A percentile compares a stretch with the other conserved stretches of the same genome.
These are phyloP conservation scores for Hericium erinaceus DNA, from an alignment of 768 basidiomycete genomes.

Conservation along the genomic window DNA sequence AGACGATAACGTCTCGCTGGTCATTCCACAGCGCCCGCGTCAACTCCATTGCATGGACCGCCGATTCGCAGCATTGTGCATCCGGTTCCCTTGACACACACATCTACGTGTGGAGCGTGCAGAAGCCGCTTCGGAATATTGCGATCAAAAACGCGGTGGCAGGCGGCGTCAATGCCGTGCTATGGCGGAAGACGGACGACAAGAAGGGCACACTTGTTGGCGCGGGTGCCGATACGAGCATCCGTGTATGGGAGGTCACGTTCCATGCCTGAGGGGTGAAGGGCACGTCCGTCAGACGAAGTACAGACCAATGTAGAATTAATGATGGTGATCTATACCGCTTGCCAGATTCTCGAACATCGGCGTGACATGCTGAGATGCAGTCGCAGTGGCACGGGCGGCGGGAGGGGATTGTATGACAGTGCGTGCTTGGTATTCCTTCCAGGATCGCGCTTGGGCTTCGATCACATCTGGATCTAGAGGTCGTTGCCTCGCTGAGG, in stretches of 20 bases:
- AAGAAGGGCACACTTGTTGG: constrained; percentile 49
- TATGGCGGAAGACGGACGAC: constrained; percentile 49
- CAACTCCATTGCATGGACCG: constrained; percentile 67
- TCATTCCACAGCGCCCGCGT: constrained; percentile 79
- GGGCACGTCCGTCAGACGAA: too few species aligned
- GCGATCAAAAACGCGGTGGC: constrained; percentile 80
- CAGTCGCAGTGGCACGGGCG: too few species aligned
- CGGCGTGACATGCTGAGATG: too few species aligned
- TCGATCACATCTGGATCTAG: too few species aligned
- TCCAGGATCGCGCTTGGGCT: too few species aligned
- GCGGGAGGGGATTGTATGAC: too few species aligned
- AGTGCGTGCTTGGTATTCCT: too few species aligned
- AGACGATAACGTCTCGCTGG: constrained; percentile 75
- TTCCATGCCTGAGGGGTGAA: constrained; percentile 20
- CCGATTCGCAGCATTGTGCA: constrained; percentile 66
- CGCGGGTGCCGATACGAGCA: constrained; percentile 76
- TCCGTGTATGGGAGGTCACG: constrained; percentile 59
- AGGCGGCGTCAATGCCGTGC: constrained; percentile 74
- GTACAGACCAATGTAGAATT: too few species aligned
- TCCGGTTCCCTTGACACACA: constrained; percentile 92
- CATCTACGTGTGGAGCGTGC: constrained; percentile 80
- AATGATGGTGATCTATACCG: too few species aligned
- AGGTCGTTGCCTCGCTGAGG: too few species aligned
- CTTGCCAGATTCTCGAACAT: too few species aligned
- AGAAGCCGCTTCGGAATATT: constrained; percentile 61